phyloP scores from a whole-genome alignment of 352 stramenopile species.

The Pythium dissimile region DNA sequence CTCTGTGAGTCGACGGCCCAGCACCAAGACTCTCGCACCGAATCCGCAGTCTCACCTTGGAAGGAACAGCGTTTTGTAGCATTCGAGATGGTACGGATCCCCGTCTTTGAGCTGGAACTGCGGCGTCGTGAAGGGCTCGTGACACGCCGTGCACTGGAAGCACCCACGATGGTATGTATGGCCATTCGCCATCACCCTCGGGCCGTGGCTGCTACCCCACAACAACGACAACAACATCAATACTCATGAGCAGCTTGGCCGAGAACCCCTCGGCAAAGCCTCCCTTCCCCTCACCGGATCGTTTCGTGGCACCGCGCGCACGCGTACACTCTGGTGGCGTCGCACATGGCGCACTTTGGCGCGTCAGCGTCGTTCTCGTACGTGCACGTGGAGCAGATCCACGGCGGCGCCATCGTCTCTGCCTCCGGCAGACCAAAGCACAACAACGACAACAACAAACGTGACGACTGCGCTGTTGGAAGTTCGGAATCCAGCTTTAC shows the following conservation, averaged over 20 bases:
- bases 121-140: slow-evolving; percentile 24
- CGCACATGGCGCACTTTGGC: slow-evolving; percentile 37
- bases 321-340: slow-evolving; percentile 33
- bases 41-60: no score
- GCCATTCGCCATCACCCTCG: slow-evolving; percentile 25
- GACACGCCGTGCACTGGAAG: slow-evolving; percentile 43
- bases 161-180: slow-evolving; percentile 32
- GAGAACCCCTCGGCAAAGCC: no score
- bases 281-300: slow-evolving; percentile 23
- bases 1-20: no score
- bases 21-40: no score
- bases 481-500: neutral
- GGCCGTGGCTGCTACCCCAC: slow-evolving; percentile 8
- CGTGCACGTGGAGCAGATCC: slow-evolving; percentile 43
- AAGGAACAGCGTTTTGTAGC: slow-evolving; percentile 63
- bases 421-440: neutral
- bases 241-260: neutral
- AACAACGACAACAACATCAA: neutral
- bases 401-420: slow-evolving; percentile 15
- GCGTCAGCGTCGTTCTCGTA: slow-evolving; percentile 38
- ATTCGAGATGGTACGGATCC: slow-evolving; percentile 65
- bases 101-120: slow-evolving; percentile 40
- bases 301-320: slow-evolving; percentile 30
- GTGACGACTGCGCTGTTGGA: neutral
- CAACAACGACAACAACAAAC: neutral